Percentiles rank a stretch among this genome's conserved stretches.
Conservation (phyloP, 768 basidiomycete genomes). For the Suillus occidentalis region DNA sequence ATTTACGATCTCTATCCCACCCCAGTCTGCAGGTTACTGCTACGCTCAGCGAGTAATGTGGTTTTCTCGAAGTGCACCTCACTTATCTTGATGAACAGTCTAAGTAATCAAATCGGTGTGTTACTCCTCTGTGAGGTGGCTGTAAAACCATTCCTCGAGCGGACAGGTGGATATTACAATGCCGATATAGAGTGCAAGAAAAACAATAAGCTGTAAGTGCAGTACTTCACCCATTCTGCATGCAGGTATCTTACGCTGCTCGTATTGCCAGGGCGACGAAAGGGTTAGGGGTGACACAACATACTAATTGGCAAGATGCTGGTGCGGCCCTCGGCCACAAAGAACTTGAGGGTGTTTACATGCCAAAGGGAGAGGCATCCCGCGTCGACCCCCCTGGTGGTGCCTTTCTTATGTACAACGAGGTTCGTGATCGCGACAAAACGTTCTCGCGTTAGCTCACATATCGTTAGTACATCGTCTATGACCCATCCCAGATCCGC, state of each 20-base stretch:
- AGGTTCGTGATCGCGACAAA: constrained; percentile 38
- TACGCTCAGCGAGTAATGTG: constrained; percentile 41
- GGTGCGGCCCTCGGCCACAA: constrained; percentile 48
- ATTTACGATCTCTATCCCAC: not conserved
- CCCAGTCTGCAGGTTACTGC: constrained; percentile 57
- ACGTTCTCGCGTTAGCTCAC: not conserved
- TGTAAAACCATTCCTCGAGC: constrained; percentile 55
- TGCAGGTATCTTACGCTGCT: not conserved
- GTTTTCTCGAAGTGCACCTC: not conserved
- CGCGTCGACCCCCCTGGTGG: constrained; percentile 30
- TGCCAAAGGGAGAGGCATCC: constrained; percentile 55
- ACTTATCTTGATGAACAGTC: constrained; percentile 28
- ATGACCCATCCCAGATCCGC: constrained; percentile 56
- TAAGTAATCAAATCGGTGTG: constrained; percentile 53
- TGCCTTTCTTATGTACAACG: constrained; percentile 51
- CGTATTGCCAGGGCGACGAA: constrained; percentile 45
- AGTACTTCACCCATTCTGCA: not conserved
- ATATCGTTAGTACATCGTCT: constrained; percentile 55
- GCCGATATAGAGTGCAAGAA: constrained; percentile 50
- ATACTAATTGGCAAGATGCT: constrained; percentile 58
- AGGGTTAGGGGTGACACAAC: constrained; percentile 54
- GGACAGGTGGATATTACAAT: constrained; percentile 43
- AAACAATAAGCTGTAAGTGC: constrained; percentile 37
- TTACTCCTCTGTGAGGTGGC: constrained; percentile 63
- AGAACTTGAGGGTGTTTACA: constrained; percentile 51